Evolutionary conservation across 2,329 filamentous ascomycete genomes (phyloP).

Genomic region (Diaporthe australafricana): DNA sequence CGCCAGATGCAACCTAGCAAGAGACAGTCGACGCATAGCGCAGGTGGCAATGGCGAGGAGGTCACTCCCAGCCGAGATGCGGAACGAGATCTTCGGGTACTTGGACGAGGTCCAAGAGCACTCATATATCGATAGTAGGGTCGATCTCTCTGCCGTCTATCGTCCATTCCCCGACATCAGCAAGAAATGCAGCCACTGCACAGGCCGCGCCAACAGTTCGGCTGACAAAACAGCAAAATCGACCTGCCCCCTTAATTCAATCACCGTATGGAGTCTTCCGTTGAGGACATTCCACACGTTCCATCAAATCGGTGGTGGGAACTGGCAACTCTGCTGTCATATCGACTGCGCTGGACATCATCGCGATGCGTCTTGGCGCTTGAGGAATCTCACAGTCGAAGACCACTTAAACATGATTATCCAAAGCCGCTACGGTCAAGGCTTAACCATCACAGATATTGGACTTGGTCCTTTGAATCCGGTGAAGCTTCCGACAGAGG

Average conservation of each 20-base stretch:
- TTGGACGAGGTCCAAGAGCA: conserved; percentile 10
- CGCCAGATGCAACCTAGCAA: not conserved
- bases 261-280: conserved; percentile 22
- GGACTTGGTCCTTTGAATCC: conserved; percentile 26
- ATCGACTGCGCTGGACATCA: not conserved
- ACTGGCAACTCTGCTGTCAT: not conserved
- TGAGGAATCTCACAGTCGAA: not conserved
- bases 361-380: not conserved
- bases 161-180: conserved; percentile 19
- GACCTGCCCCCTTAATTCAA: conserved; percentile 24
- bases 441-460: not conserved
- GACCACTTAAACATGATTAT: not conserved
- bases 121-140: conserved; percentile 5
- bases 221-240: not conserved
- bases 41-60: conserved; percentile 1
- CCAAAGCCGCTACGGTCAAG: not conserved
- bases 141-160: conserved; percentile 27
- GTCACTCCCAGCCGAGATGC: conserved; percentile 26
- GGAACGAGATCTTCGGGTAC: conserved; percentile 2
- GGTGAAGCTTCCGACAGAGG: not conserved
- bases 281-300: conserved; percentile 27
- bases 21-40: conserved; percentile 4
- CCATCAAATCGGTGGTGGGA: not conserved
- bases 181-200: not conserved
- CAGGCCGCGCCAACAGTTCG: not conserved